phyloP scores from a whole-genome alignment of 2,329 filamentous ascomycete species.

The Exophiala viscosa region DNA sequence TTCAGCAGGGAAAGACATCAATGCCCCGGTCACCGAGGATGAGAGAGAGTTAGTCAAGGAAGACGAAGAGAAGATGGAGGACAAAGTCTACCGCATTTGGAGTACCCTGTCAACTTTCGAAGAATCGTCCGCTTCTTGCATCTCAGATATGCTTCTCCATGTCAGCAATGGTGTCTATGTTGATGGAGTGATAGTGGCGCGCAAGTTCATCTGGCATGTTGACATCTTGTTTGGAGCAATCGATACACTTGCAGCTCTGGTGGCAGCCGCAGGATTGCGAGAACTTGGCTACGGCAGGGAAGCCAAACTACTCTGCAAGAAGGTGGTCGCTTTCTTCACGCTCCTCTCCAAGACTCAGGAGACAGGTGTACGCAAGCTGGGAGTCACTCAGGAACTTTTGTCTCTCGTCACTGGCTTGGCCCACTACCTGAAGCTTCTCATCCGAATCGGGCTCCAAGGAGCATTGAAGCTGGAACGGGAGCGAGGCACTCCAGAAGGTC shows the following conservation, averaged over 20 bases:
- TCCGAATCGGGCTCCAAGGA: slow-evolving; percentile 92
- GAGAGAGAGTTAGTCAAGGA: slow-evolving; percentile 72
- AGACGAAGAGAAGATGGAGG: slow-evolving; percentile 91
- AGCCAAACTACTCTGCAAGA: slow-evolving; percentile 99
- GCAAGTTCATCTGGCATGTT: slow-evolving; percentile 93
- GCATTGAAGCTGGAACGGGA: slow-evolving; percentile 88
- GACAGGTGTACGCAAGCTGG: slow-evolving; percentile 80
- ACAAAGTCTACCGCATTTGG: slow-evolving; percentile 98
- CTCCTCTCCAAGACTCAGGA: slow-evolving; percentile 93
- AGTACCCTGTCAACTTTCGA: slow-evolving; percentile 95
- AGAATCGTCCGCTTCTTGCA: slow-evolving; percentile 95
- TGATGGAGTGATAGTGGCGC: slow-evolving; percentile 89
- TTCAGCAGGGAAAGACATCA: slow-evolving; percentile 42
- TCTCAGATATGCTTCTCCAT: slow-evolving; percentile 97
- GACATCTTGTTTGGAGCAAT: slow-evolving; percentile 87
- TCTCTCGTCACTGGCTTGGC: slow-evolving; percentile 93
- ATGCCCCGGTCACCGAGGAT: slow-evolving; percentile 60
- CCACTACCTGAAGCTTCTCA: slow-evolving; percentile 95
- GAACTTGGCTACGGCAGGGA: slow-evolving; percentile 89
- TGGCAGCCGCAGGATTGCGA: slow-evolving; percentile 68
- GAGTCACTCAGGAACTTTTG: slow-evolving; percentile 96
- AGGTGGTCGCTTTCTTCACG: slow-evolving; percentile 97
- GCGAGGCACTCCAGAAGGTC: slow-evolving; percentile 65
- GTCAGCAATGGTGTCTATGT: slow-evolving; percentile 97
- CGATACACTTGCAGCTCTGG: slow-evolving; percentile 74